Conservation (phyloP, 139 green algal genomes). For the Cymbomonas tetramitiformis region DNA sequence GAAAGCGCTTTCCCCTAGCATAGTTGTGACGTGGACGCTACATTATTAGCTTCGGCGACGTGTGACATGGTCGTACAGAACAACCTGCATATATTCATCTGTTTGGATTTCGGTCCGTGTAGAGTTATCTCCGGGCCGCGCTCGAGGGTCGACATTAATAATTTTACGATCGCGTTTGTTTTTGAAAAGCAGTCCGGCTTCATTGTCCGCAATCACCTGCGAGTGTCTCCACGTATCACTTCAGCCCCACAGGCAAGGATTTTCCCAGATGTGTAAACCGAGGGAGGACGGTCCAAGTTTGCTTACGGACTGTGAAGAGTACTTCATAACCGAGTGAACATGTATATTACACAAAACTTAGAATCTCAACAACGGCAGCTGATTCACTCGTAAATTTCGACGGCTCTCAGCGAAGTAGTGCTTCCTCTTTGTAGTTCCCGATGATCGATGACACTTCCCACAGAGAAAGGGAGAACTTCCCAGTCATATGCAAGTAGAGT, state of each 20-base stretch:
- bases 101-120: constrained; percentile 56
- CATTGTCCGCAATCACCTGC: constrained; percentile 67
- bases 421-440: too few relatives aligned
- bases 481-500: too few relatives aligned
- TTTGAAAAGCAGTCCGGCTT: constrained; percentile 67
- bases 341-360: too few relatives aligned
- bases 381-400: too few relatives aligned
- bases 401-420: too few relatives aligned
- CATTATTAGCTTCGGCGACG: constrained; percentile 37
- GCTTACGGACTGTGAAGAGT: too few relatives aligned
- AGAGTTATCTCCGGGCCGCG: constrained; percentile 44
- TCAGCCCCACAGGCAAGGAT: neutral
- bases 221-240: constrained; percentile 33
- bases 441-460: too few relatives aligned
- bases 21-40: too few relatives aligned
- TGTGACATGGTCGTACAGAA: constrained; percentile 75
- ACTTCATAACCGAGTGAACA: too few relatives aligned
- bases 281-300: neutral
- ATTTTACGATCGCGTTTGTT: constrained; percentile 76
- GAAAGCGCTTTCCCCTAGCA: too few relatives aligned
- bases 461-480: too few relatives aligned
- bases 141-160: constrained; percentile 52
- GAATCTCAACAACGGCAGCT: too few relatives aligned
- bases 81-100: constrained; percentile 58
- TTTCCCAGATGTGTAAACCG: neutral